Evolutionary conservation across 306 rosid genomes (phyloP).

Genomic region (Trifolium repens): DNA sequence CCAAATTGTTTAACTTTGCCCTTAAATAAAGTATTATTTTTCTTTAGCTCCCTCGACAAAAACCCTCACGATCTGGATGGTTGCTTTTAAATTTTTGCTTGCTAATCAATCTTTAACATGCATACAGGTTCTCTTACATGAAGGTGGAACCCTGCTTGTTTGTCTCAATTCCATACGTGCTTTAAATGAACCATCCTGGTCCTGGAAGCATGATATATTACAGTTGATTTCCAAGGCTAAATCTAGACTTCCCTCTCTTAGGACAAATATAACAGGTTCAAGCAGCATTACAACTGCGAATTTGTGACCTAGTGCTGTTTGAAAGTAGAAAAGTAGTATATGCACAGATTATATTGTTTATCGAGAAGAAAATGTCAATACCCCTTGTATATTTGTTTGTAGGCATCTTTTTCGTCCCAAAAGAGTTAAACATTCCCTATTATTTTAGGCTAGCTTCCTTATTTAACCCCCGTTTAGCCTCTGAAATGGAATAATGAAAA

Average conservation of each 20-base stretch:
- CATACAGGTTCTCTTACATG: conserved; percentile 91
- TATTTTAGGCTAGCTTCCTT: conserved; percentile 1
- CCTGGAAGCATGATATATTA: conserved; percentile 74
- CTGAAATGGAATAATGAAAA: conserved; percentile 17
- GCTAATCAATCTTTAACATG: conserved; percentile 32
- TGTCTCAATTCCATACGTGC: conserved; percentile 95
- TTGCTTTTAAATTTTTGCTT: conserved; percentile 25
- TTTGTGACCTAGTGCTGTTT: conserved; percentile 42
- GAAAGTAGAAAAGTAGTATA: conserved; percentile 8
- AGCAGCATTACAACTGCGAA: conserved; percentile 49
- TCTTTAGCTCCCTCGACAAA: neutral
- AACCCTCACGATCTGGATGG: neutral
- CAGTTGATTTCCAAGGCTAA: conserved; percentile 50
- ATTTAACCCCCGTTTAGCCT: neutral
- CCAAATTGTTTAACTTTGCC: neutral
- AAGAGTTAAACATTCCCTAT: conserved; percentile 1
- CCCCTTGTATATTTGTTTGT: conserved; percentile 36
- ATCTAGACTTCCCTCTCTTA: conserved; percentile 46
- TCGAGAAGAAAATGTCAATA: conserved; percentile 27
- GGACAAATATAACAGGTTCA: conserved; percentile 40
- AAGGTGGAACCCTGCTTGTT: conserved; percentile 95
- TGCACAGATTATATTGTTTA: conserved; percentile 7
- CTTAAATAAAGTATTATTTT: conserved; percentile 2
- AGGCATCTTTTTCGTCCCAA: conserved; percentile 31
- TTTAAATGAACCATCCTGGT: conserved; percentile 82